A percentile compares a stretch with the other conserved stretches of the same genome.
Evolutionary conservation across 305 asterid species (phyloP).

Genomic region (Solanum hybrid): DNA sequence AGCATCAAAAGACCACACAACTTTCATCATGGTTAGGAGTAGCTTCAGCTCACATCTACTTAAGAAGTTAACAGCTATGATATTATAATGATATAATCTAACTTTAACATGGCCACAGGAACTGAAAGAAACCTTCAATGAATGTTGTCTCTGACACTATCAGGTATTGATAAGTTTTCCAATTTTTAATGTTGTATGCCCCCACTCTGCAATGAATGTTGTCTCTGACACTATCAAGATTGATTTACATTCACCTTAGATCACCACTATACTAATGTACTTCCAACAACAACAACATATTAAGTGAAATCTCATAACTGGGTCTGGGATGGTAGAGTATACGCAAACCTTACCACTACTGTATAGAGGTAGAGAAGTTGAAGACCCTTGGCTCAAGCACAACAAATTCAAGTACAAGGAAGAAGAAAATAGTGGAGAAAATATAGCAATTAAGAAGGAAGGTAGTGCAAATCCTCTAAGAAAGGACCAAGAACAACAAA

Average conservation of each 20-base stretch:
- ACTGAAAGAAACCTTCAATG: not conserved
- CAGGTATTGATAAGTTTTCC: not conserved
- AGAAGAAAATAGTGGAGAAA: not conserved
- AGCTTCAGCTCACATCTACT: not conserved
- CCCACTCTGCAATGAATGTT: not conserved
- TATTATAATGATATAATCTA: not conserved
- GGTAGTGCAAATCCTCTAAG: not conserved
- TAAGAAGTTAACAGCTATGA: not conserved
- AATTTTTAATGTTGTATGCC: not conserved
- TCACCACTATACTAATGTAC: not conserved
- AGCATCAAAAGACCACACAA: not conserved
- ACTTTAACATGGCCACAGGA: not conserved
- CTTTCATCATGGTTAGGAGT: not conserved
- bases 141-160: too few species aligned
- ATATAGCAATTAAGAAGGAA: not conserved
- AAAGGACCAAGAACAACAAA: not conserved
- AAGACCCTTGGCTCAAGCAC: not conserved
- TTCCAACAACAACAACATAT: not conserved
- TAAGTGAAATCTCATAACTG: not conserved
- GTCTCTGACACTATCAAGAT: not conserved
- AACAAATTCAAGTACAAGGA: not conserved
- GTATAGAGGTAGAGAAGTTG: not conserved
- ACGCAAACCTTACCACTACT: not conserved
- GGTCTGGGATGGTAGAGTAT: not conserved
- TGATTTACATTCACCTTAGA: not conserved